Percentiles rank a stretch among this genome's conserved stretches.
These are phyloP conservation scores for Monascus ruber DNA, from an alignment of 2,329 filamentous ascomycete species.

Conservation along the genomic window DNA sequence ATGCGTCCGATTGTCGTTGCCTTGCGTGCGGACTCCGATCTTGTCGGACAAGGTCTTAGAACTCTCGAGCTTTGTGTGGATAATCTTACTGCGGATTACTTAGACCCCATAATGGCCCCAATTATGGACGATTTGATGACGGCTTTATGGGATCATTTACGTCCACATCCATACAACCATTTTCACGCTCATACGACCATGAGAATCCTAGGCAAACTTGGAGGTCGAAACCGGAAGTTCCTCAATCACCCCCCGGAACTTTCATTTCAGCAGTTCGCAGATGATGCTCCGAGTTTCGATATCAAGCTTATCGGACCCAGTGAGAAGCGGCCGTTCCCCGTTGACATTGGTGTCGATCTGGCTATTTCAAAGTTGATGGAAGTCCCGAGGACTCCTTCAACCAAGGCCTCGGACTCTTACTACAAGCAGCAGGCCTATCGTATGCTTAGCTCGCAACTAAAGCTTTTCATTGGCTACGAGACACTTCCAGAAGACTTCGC, in stretches of 20 bases:
- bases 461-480: slow-evolving; percentile 80
- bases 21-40: slow-evolving; percentile 76
- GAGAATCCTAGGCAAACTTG: slow-evolving; percentile 91
- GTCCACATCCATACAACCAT: slow-evolving; percentile 88
- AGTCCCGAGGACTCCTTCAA: slow-evolving; percentile 49
- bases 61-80: slow-evolving; percentile 96
- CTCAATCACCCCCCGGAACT: slow-evolving; percentile 82
- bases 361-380: slow-evolving; percentile 85
- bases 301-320: slow-evolving; percentile 81
- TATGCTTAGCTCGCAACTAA: slow-evolving; percentile 77
- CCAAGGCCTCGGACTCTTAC: slow-evolving; percentile 59
- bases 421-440: slow-evolving; percentile 92
- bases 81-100: slow-evolving; percentile 92
- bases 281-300: slow-evolving; percentile 80
- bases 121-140: slow-evolving; percentile 99
- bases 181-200: slow-evolving; percentile 97
- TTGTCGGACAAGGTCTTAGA: slow-evolving; percentile 85
- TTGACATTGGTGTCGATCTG: slow-evolving; percentile 74
- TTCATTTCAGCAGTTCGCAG: slow-evolving; percentile 70
- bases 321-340: slow-evolving; percentile 76
- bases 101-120: slow-evolving; percentile 97
- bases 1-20: slow-evolving; percentile 98
- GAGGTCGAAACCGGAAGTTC: slow-evolving; percentile 89
- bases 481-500: slow-evolving; percentile 81
- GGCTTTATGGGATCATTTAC: slow-evolving; percentile 88